Base-by-base conservation (phyloP, 2,329 filamentous ascomycete genomes). In the Sarocladium strictum region DNA sequence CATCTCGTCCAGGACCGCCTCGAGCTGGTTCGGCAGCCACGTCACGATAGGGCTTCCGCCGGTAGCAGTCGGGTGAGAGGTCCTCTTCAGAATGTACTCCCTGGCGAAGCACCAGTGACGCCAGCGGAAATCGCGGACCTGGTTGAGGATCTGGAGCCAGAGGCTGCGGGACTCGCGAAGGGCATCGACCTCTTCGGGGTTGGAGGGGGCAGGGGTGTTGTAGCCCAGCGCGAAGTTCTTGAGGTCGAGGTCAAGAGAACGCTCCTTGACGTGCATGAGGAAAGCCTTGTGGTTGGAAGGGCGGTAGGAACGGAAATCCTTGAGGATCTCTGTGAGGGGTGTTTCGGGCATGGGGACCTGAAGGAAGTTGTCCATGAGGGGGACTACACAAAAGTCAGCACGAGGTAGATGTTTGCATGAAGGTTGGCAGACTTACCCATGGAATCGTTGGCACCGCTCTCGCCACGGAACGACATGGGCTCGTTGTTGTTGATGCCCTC, bases 401-500 rank as follows among this genome's bases (percentile, higher is more conserved):
- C 15, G 35, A 37, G 11, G 5, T 10, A 37, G 27, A 12, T 3
- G 15, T 6, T 32, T 4, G 14, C 6, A 40, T 19, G 33, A 40
- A 40, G 29, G 17, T 14, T 7, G 19, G 6, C 3, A 37, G 21
- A 19, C 32, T 38, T 53, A 53, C 50, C 50, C 78, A 97, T 97
- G 73, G 86, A 89, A 74, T 97, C 93, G 67, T 97, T 97, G 61
- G 93, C 93, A 41, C 93, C 93, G 51, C 86, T 91, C 74, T 97
- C 93, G 61, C 93, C 93, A 29, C 93, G 86, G 80, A 97, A 97
- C 55, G 81, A 86, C 68, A 90, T 74, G 3, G 89, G 87, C 27
- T 56, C 56, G 57, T 71, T 70, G 57, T 87, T 83, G 60, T 86
- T 86, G 57, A 93, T 81, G 9, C 90, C 91, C 67, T 95, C 87